These are phyloP conservation scores for Orychophragmus violaceus DNA, from an alignment of 345 rosid species.

Conservation along the genomic window DNA sequence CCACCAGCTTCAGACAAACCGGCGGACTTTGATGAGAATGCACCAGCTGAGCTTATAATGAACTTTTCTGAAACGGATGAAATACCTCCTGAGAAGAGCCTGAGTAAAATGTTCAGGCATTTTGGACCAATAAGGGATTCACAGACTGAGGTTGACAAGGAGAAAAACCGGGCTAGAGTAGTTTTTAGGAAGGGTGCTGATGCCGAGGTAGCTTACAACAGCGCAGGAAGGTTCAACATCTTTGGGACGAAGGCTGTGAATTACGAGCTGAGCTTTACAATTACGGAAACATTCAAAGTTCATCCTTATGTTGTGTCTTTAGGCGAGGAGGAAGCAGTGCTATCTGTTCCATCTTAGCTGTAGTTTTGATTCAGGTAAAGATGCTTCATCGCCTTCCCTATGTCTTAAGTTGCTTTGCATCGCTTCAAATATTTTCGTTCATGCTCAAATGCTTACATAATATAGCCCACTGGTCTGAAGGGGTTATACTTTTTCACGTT, in stretches of 20 bases:
- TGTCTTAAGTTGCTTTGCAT: too few species aligned
- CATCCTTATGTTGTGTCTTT: constrained; percentile 27
- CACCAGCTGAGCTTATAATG: constrained; percentile 82
- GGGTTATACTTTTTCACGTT: not conserved
- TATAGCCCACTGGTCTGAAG: not conserved
- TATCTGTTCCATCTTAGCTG: not conserved
- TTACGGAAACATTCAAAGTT: constrained; percentile 54
- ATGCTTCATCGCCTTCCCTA: too few species aligned
- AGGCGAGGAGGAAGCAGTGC: constrained; percentile 38
- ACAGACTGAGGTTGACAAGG: constrained; percentile 65
- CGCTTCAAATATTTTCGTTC: not conserved
- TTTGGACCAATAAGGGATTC: constrained; percentile 76
- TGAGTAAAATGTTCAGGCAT: constrained; percentile 76
- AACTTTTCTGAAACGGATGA: constrained; percentile 55
- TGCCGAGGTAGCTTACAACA: constrained; percentile 74
- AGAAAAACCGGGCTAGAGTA: constrained; percentile 76
- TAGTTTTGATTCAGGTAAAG: constrained; percentile 31
- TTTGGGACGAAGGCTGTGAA: constrained; percentile 63
- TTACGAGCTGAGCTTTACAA: constrained; percentile 63
- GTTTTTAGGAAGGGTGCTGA: constrained; percentile 67
- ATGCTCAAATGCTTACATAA: not conserved
- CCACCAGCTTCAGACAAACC: constrained; percentile 38
- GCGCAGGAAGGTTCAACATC: constrained; percentile 72
- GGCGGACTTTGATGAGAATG: constrained; percentile 44
- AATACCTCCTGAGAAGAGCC: constrained; percentile 68